Evolutionary conservation across 148 eudicot genomes (phyloP), one percentile per base, ranked within the genome.

Genomic region (Spergularia marina): DNA sequence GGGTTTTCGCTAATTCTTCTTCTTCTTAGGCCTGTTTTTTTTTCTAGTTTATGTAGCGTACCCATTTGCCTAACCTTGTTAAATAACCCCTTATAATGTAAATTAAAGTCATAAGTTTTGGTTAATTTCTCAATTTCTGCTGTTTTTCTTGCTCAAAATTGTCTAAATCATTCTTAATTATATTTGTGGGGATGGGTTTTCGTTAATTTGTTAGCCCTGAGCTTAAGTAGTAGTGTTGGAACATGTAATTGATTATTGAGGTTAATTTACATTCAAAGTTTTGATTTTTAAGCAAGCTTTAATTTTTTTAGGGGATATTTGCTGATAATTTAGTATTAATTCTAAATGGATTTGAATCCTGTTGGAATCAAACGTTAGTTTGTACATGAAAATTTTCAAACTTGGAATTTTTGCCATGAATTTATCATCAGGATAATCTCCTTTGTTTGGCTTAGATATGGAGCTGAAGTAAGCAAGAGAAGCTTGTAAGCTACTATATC

Each of bases 381-480:
- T 44, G 7, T 18, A 57, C 47, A 85, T 87, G 86, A 83, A 78
- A 76, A 36, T 67, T 70, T 71, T 65, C 21, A 73, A 15, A 40
- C 23, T 65, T 53, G 11, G 49, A 44, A 63, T 44, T 59, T 52
- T 73, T 40, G 17, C 47, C 54, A 84, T 86, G 87, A 79, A 64
- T 80, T 77, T 81, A 23, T 60, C 79, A 23, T 60, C 79, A 80
- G 72, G 85, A 47, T 87, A 85, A 78, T 79, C 78, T 80, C 53
- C 47, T 65, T 53, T 52, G 40, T 75, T 81, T 77, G 70, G 49
- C 67, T 51, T 56, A 13, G 74, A 39, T 69, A 84, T 83, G 88
- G 90, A 84, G 77, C 78, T 58, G 79, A 89, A 86, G 82, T 87
- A 87, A 82, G 77, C 21, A 62, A 78, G 53, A 78, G 16, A 70